These are phyloP conservation scores for Suhomyces chickasaworum DNA, from an alignment of 1,139 yeast species.

Conservation along the genomic window DNA sequence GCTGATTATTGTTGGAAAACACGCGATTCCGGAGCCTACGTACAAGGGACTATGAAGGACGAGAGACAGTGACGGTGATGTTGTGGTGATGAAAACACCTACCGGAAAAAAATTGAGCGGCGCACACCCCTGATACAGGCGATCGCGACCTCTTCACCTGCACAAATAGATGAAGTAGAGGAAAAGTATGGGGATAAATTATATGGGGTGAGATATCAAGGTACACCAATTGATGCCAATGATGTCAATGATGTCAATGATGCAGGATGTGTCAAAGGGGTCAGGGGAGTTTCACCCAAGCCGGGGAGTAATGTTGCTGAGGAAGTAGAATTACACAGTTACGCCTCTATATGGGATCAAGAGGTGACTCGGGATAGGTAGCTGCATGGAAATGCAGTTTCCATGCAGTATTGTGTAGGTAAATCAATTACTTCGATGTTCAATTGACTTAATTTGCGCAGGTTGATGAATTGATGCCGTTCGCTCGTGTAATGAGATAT, in stretches of 20 bases:
- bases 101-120: slow-evolving; percentile 1
- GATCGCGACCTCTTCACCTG: too few species aligned
- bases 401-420: not conserved
- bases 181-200: too few species aligned
- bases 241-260: not conserved
- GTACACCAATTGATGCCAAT: not conserved
- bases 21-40: not conserved
- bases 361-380: not conserved
- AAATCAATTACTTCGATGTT: not conserved
- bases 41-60: not conserved
- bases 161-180: too few species aligned
- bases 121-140: too few species aligned
- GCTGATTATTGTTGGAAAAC: not conserved
- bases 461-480: not conserved
- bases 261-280: not conserved
- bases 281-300: not conserved
- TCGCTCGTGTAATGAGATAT: not conserved
- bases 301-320: not conserved
- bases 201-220: too few species aligned
- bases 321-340: not conserved
- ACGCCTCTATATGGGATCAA: not conserved
- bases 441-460: not conserved
- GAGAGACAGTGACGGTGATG: not conserved
- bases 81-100: slow-evolving; percentile 7
- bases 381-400: not conserved